A percentile compares a stretch with the other conserved stretches of the same genome.
These are phyloP conservation scores for Pseudozyma pruni DNA, from an alignment of 1,284 basidiomycete genomes.

Conservation along the genomic window DNA sequence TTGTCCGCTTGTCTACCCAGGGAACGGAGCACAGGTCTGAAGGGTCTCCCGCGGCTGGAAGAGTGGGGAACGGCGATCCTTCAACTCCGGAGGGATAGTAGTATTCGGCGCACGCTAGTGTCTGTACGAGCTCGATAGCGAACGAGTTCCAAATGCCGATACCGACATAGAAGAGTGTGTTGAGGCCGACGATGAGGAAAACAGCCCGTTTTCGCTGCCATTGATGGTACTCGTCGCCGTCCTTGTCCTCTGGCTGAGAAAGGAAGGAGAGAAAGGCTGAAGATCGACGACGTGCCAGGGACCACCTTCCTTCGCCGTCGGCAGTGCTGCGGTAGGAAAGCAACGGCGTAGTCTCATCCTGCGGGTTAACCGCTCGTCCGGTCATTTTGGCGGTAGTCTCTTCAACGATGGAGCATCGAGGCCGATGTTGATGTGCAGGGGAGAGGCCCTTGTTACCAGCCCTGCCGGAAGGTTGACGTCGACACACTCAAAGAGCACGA, in stretches of 20 bases:
- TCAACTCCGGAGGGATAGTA: conserved; percentile 16
- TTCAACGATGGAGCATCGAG: no score
- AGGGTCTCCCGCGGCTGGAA: conserved; percentile 23
- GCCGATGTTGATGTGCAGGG: no score
- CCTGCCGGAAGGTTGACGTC: no score
- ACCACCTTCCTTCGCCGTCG: conserved; percentile 22
- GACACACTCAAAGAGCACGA: no score
- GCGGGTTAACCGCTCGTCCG: conserved; percentile 1
- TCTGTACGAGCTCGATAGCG: conserved; percentile 27
- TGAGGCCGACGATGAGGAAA: conserved; percentile 22
- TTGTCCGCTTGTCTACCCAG: conserved; percentile 32
- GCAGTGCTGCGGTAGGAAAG: conserved; percentile 6
- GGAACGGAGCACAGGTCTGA: conserved; percentile 26
- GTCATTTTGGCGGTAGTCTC: conserved; percentile 15
- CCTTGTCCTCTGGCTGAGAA: conserved; percentile 35
- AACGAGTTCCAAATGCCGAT: conserved; percentile 19
- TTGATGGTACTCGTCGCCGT: conserved; percentile 23
- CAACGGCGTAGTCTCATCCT: conserved; percentile 33
- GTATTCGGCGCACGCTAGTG: conserved; percentile 39
- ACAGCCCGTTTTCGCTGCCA: conserved; percentile 16
- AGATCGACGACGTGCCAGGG: conserved; percentile 29
- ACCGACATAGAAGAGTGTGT: conserved; percentile 11
- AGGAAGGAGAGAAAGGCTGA: conserved; percentile 42
- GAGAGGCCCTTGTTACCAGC: no score
- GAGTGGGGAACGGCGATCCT: conserved; percentile 10